Evolutionary conservation across 129 eudicot species (phyloP).

Genomic region (Centella asiatica): DNA sequence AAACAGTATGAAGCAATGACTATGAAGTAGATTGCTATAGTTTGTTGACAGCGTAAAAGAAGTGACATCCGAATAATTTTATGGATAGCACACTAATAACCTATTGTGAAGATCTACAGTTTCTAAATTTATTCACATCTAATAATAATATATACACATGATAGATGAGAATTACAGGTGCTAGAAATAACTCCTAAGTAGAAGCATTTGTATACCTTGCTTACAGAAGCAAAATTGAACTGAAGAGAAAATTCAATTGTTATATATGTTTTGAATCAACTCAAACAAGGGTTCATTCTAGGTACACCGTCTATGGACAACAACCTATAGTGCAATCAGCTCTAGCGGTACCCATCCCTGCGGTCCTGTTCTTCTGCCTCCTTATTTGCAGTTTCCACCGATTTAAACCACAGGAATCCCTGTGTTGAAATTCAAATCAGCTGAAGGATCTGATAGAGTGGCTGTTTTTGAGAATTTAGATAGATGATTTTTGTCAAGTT

Average conservation of each 20-base stretch:
- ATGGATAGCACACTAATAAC: too few relatives aligned
- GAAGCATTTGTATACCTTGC: too few relatives aligned
- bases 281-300: background rate
- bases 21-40: too few relatives aligned
- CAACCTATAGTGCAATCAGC: background rate
- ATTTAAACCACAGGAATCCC: slow-evolving; percentile 66
- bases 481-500: background rate
- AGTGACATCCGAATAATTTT: too few relatives aligned
- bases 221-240: too few relatives aligned
- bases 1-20: too few relatives aligned
- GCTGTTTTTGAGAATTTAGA: background rate
- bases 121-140: too few relatives aligned
- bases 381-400: slow-evolving; percentile 56
- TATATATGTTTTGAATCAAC: slow-evolving; percentile 11
- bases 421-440: slow-evolving; percentile 9
- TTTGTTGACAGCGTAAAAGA: too few relatives aligned
- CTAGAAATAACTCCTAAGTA: too few relatives aligned
- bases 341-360: slow-evolving; percentile 43
- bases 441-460: background rate
- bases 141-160: too few relatives aligned
- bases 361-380: slow-evolving; percentile 72
- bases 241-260: background rate
- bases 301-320: background rate
- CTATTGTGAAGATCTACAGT: too few relatives aligned
- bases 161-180: too few relatives aligned